A percentile compares a stretch with the other conserved stretches of the same genome.
Conservation (phyloP, 306 rosid genomes). For the Fragaria nilgerrensis region DNA sequence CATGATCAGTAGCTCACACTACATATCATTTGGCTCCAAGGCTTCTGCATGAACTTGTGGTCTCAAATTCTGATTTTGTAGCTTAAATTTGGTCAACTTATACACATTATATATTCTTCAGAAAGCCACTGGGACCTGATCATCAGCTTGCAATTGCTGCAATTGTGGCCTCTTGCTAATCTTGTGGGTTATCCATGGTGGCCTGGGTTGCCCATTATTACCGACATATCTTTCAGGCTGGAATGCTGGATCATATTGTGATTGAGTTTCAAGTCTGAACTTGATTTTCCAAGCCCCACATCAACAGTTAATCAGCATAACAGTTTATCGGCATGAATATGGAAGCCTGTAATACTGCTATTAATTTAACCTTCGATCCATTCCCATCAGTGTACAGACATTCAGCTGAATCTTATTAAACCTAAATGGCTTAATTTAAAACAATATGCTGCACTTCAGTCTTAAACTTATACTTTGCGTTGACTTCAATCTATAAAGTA, state of each 20-base stretch:
- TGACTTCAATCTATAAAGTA: too few species aligned
- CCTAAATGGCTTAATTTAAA: too few species aligned
- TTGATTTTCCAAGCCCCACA: neutral
- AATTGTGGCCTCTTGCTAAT: conserved; percentile 24
- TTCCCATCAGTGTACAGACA: too few species aligned
- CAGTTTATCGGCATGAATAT: conserved; percentile 15
- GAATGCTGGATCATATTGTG: neutral
- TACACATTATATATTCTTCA: neutral
- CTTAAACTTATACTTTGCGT: too few species aligned
- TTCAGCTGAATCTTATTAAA: too few species aligned
- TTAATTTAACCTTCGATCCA: too few species aligned
- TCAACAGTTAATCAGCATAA: neutral
- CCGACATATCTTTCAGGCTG: neutral
- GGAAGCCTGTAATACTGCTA: too few species aligned
- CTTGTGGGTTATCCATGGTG: conserved; percentile 31
- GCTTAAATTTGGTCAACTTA: conserved; percentile 10
- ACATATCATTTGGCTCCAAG: conserved; percentile 5
- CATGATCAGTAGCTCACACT: neutral
- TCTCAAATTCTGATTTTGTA: neutral
- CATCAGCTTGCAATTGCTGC: conserved; percentile 21
- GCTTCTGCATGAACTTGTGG: conserved; percentile 9
- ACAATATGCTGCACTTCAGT: too few species aligned
- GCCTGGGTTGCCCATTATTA: conserved; percentile 1
- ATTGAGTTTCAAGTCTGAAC: conserved; percentile 1
- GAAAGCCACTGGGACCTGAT: conserved; percentile 4